phyloP scores from a whole-genome alignment of 495 filamentous ascomycete genomes.

The Podospora appendiculata region DNA sequence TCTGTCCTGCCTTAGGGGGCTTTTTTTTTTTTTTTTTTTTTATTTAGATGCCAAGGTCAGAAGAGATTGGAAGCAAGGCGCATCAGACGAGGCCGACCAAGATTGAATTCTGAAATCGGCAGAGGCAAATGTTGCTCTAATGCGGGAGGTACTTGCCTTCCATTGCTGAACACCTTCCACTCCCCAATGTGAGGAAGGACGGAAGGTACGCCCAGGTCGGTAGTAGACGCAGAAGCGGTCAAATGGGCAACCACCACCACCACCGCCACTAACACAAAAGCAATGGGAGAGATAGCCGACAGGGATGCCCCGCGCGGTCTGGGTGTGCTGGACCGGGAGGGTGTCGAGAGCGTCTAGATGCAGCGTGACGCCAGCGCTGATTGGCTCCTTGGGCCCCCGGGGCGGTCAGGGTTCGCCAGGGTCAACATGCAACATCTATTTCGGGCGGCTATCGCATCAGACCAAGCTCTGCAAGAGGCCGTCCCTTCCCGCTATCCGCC shows the following conservation, averaged over 20 bases:
- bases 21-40: too few species aligned
- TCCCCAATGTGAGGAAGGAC: too few species aligned
- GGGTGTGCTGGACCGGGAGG: not conserved
- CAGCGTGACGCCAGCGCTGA: slow-evolving; percentile 19
- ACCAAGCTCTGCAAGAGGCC: not conserved
- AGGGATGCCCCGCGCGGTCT: not conserved
- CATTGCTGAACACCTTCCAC: too few species aligned
- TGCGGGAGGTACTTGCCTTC: too few species aligned
- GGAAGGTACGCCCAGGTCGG: too few species aligned
- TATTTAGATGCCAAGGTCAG: too few species aligned
- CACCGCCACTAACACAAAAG: too few species aligned
- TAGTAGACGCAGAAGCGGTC: not conserved
- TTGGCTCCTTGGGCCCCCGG: slow-evolving; percentile 4
- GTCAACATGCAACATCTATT: slow-evolving; percentile 14
- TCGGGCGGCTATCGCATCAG: slow-evolving; percentile 13
- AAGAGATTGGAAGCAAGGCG: too few species aligned
- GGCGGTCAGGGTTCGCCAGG: slow-evolving; percentile 3
- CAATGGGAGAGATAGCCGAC: not conserved
- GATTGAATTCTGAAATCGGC: too few species aligned
- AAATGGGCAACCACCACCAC: not conserved
- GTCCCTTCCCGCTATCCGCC: slow-evolving; percentile 5
- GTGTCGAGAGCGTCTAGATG: slow-evolving; percentile 19
- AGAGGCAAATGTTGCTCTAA: too few species aligned
- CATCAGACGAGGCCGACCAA: too few species aligned
- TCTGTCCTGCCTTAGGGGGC: too few species aligned